phyloP scores from a whole-genome alignment of 345 rosid genomes.

The Murraya paniculata region DNA sequence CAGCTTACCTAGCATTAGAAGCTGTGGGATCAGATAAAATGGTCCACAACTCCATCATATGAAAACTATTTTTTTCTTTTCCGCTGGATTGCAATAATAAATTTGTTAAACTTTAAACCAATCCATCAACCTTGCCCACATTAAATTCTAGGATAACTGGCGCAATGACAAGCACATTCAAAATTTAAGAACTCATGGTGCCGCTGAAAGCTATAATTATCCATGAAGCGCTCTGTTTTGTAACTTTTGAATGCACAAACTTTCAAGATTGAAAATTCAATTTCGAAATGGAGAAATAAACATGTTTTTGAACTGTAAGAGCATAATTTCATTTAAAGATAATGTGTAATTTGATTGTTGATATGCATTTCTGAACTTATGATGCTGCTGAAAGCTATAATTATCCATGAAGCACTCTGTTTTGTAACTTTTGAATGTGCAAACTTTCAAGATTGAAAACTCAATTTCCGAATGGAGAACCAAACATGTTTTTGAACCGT shows the following conservation, averaged over 20 bases:
- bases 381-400: background rate
- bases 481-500: background rate
- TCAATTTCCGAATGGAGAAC: background rate
- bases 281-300: background rate
- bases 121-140: too few species aligned
- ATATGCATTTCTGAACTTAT: conserved; percentile 12
- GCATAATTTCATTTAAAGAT: background rate
- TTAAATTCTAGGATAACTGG: background rate
- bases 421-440: background rate
- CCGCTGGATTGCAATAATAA: too few species aligned
- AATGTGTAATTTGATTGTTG: conserved; percentile 3
- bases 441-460: background rate
- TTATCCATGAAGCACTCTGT: background rate
- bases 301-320: background rate
- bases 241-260: background rate
- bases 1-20: too few species aligned
- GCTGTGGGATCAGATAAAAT: too few species aligned
- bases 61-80: too few species aligned
- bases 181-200: background rate
- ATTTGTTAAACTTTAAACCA: too few species aligned
- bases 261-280: background rate
- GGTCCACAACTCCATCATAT: too few species aligned
- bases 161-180: background rate
- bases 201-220: background rate
- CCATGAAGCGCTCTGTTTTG: background rate